Evolutionary conservation across 164 flowering plant species (phyloP).

Genomic region (Vitis rotundifolia): DNA sequence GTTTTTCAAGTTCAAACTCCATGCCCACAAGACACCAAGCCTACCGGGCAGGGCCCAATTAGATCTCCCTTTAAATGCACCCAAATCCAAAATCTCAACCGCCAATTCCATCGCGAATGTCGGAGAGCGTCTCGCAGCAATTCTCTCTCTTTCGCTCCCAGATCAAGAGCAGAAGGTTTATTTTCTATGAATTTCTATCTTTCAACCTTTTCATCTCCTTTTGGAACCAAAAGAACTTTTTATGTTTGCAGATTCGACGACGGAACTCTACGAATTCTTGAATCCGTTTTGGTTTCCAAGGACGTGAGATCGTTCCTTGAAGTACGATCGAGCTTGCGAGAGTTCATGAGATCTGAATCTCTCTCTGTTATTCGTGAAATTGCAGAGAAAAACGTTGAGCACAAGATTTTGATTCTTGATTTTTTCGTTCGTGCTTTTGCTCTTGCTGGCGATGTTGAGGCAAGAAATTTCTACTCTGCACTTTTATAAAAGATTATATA

Average conservation of each 20-base stretch:
- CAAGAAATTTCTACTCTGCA: not conserved
- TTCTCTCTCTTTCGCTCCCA: conserved; percentile 48
- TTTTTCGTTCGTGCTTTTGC: conserved; percentile 83
- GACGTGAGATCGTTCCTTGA: conserved; percentile 49
- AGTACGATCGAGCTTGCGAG: conserved; percentile 37
- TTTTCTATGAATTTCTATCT: not conserved
- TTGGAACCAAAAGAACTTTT: too few relatives aligned
- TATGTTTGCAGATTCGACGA: conserved; percentile 54
- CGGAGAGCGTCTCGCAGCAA: conserved; percentile 4
- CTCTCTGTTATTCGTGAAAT: conserved; percentile 40
- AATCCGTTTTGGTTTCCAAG: conserved; percentile 47
- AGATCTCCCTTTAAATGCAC: too few relatives aligned
- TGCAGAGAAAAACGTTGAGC: conserved; percentile 38
- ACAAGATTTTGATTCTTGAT: conserved; percentile 61
- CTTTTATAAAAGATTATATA: too few relatives aligned
- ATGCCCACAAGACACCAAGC: too few relatives aligned
- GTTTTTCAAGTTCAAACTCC: too few relatives aligned
- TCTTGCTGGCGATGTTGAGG: conserved; percentile 74
- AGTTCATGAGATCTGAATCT: conserved; percentile 51
- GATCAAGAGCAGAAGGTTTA: conserved; percentile 47
- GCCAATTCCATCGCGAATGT: conserved; percentile 20
- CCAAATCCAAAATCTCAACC: not conserved
- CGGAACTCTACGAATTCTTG: conserved; percentile 56
- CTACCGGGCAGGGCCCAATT: too few relatives aligned
- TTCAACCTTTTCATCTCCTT: not conserved